Evolutionary conservation across 139 green algal genomes (phyloP), one percentile per base, ranked within the genome.

Genomic region (Ettlia oleoabundans): DNA sequence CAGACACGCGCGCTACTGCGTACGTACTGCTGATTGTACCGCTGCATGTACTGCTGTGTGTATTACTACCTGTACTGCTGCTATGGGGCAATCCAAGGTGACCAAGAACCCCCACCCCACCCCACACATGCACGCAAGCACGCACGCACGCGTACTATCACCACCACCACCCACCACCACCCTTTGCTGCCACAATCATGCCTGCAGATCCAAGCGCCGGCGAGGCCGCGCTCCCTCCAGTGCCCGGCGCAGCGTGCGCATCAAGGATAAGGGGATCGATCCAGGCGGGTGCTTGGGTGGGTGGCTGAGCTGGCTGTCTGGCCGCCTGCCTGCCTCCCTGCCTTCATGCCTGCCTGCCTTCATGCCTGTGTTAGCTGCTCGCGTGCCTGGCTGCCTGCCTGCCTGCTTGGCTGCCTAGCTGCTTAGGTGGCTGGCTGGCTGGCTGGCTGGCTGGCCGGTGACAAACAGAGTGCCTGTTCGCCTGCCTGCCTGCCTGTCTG

Each of bases 261-360:
- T 80, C 73, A 80, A 80, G 53, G 73, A 41, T 37, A 61, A 61
- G 21, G 73, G 42, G 35, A 80, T 67, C 26, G 73, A 80, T 19
- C 33, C 63, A 9, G 73, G 73, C 68, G 35, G 38, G 73, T 47
- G 47, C 47, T 58, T 24, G 47, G 47, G 47, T 15, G 10, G 47
- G 47, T 58, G 47, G 47, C 47, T 24, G 47, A 15, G 47, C 10
- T 24, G 47, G 15, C 47, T 10, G 47, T 10, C 15, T 58, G 47
- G 47, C 47, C 13, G 15, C 47, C 10, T 58, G 47, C 13, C 47
- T 58, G 47, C 15, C 47, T 58, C 13, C 47, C 10, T 10, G 47
- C 47, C 47, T 15, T n/a, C n/a, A 15, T 58, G 47, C 13, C 47
- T 58, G 47, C 13, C 47, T 58, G 47, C 15, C 47, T 58, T 10